These are phyloP conservation scores for Zygotorulaspora danielsina DNA, from an alignment of 805 yeast genomes.

Conservation along the genomic window DNA sequence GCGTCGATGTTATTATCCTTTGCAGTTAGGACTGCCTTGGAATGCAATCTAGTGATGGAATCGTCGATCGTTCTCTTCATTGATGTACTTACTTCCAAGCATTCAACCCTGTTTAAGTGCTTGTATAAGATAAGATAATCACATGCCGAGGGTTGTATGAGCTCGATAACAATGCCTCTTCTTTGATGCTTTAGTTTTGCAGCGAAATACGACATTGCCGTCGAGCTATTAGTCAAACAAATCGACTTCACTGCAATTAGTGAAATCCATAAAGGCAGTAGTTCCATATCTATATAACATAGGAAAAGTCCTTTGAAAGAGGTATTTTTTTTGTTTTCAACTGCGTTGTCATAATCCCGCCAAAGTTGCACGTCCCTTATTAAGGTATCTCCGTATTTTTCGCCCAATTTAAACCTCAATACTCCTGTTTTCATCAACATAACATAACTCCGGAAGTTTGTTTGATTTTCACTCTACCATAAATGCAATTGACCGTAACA, in stretches of 20 bases:
- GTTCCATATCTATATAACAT: slow-evolving; percentile 22
- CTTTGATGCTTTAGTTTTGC: slow-evolving; percentile 23
- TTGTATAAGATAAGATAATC: slow-evolving; percentile 10
- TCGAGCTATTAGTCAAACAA: slow-evolving; percentile 28
- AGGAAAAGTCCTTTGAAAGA: slow-evolving; percentile 18
- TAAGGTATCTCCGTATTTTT: slow-evolving; percentile 17
- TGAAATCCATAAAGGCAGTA: slow-evolving; percentile 30
- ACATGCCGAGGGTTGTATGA: slow-evolving; percentile 1
- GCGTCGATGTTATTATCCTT: slow-evolving; percentile 19
- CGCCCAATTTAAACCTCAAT: slow-evolving; percentile 24
- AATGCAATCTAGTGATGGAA: slow-evolving; percentile 6
- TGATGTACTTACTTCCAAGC: slow-evolving; percentile 10
- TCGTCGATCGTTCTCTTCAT: slow-evolving; percentile 13
- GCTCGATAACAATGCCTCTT: slow-evolving; percentile 25
- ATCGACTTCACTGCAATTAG: slow-evolving; percentile 4
- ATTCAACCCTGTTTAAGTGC: slow-evolving; percentile 6
- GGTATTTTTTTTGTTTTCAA: neutral
- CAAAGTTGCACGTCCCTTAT: slow-evolving; percentile 32
- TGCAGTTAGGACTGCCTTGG: slow-evolving; percentile 2
- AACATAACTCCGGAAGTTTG: neutral
- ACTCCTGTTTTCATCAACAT: slow-evolving; percentile 15
- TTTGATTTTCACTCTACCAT: neutral
- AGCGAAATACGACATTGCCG: slow-evolving; percentile 28
- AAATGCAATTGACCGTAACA: neutral
- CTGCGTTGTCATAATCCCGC: slow-evolving; percentile 8